phyloP scores from a whole-genome alignment of 1,284 basidiomycete genomes.

The Cutaneotrichosporon spelunceum region DNA sequence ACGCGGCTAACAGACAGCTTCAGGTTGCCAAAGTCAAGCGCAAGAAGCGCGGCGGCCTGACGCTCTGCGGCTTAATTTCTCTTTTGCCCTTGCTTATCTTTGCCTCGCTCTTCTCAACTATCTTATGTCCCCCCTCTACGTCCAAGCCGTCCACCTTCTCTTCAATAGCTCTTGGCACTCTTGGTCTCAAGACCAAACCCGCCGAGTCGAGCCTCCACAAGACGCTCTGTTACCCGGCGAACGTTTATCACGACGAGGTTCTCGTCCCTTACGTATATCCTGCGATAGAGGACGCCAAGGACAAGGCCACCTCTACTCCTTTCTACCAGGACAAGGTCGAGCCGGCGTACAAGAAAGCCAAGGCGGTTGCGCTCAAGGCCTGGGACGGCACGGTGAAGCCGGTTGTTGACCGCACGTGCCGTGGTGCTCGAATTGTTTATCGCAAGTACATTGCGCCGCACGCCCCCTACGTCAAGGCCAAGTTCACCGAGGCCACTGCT shows the following conservation, averaged over 20 bases:
- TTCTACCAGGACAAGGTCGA: slow-evolving; percentile 33
- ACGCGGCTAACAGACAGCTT: neutral
- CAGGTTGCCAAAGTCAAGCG: slow-evolving; percentile 2
- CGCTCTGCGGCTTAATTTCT: slow-evolving; percentile 26
- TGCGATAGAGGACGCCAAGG: slow-evolving; percentile 28
- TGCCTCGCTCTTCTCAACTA: slow-evolving; percentile 43
- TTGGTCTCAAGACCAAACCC: slow-evolving; percentile 26
- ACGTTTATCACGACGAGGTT: slow-evolving; percentile 41
- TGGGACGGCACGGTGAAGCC: slow-evolving; percentile 42
- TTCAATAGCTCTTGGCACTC: slow-evolving; percentile 33
- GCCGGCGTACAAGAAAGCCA: slow-evolving; percentile 26
- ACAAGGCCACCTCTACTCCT: slow-evolving; percentile 27
- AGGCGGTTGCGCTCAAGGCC: slow-evolving; percentile 14
- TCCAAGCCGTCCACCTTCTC: slow-evolving; percentile 28
- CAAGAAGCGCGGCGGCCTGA: neutral
- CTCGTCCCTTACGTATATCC: slow-evolving; percentile 42
- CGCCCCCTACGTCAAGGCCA: slow-evolving; percentile 38
- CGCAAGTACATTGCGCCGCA: slow-evolving; percentile 44
- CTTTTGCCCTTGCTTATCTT: slow-evolving; percentile 41
- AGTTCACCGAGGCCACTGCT: slow-evolving; percentile 33
- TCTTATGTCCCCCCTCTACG: slow-evolving; percentile 42
- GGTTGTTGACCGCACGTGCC: slow-evolving; percentile 31
- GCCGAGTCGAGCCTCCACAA: slow-evolving; percentile 32
- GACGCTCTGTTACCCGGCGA: slow-evolving; percentile 45
- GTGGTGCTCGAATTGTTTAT: slow-evolving; percentile 37